Conservation (phyloP, 805 yeast species). For the Schizosaccharomyces japonicus region DNA sequence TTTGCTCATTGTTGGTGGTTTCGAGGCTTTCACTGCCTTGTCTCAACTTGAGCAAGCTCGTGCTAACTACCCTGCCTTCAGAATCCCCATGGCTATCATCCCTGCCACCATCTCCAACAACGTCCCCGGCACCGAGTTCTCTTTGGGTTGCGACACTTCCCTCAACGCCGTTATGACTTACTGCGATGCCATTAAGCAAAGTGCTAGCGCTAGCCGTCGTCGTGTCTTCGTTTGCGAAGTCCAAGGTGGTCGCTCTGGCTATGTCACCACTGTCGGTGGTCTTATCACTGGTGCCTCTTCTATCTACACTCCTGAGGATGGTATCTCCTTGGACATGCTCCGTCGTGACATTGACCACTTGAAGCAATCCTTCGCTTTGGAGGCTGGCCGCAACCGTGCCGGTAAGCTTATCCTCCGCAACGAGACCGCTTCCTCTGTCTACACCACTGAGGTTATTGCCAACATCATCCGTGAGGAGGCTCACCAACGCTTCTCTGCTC, state of each 20-base stretch:
- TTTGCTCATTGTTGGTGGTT: constrained; percentile 77
- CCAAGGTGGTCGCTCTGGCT: constrained; percentile 94
- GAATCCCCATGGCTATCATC: constrained; percentile 78
- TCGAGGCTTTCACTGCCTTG: constrained; percentile 79
- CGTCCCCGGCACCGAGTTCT: constrained; percentile 96
- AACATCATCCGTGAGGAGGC: constrained; percentile 65
- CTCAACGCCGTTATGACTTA: constrained; percentile 70
- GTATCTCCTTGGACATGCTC: constrained; percentile 40
- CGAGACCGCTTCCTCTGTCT: constrained; percentile 60
- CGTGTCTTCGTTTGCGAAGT: constrained; percentile 92
- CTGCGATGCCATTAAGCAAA: constrained; percentile 85
- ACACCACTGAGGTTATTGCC: constrained; percentile 61
- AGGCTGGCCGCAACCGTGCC: constrained; percentile 54
- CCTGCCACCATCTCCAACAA: constrained; percentile 95
- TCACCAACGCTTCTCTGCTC: constrained; percentile 54
- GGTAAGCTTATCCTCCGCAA: constrained; percentile 72
- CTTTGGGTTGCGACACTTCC: constrained; percentile 89
- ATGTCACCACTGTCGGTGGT: constrained; percentile 65
- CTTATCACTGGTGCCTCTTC: constrained; percentile 80
- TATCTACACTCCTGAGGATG: constrained; percentile 73
- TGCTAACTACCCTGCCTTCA: constrained; percentile 59
- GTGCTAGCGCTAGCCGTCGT: constrained; percentile 82
- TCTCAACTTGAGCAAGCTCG: constrained; percentile 63
- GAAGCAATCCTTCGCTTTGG: constrained; percentile 42
- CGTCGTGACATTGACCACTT: constrained; percentile 54